phyloP scores from a whole-genome alignment of 495 filamentous ascomycete species.

The Cercophora samala region DNA sequence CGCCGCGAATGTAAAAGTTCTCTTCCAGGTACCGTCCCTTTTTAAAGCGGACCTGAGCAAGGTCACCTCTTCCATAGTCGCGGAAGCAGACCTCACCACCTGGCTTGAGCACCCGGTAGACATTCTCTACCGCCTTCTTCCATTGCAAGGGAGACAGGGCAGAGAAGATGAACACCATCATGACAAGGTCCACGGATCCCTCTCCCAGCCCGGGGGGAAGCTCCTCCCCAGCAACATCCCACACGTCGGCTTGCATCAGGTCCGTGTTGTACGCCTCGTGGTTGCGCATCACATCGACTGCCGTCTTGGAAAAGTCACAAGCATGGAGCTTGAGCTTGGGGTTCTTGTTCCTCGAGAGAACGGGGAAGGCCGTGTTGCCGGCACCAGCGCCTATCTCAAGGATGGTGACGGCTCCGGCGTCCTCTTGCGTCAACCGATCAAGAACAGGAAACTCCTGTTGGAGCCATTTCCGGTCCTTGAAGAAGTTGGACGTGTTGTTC shows the following conservation, averaged over 20 bases:
- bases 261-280: slow-evolving; percentile 61
- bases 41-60: slow-evolving; percentile 95
- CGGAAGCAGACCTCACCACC: slow-evolving; percentile 89
- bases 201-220: slow-evolving; percentile 74
- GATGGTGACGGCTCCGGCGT: slow-evolving; percentile 59
- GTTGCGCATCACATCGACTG: slow-evolving; percentile 80
- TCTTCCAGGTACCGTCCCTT: slow-evolving; percentile 88
- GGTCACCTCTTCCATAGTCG: slow-evolving; percentile 91
- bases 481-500: slow-evolving; percentile 93
- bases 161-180: slow-evolving; percentile 97
- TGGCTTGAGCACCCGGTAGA: slow-evolving; percentile 75
- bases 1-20: slow-evolving; percentile 94
- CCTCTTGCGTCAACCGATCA: slow-evolving; percentile 60
- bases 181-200: slow-evolving; percentile 77
- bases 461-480: slow-evolving; percentile 97
- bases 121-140: slow-evolving; percentile 75
- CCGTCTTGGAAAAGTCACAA: slow-evolving; percentile 88
- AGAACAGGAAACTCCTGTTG: slow-evolving; percentile 91
- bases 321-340: slow-evolving; percentile 74
- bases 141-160: slow-evolving; percentile 83
- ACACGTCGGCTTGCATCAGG: slow-evolving; percentile 79
- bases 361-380: slow-evolving; percentile 92
- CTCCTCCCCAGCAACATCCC: slow-evolving; percentile 71
- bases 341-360: slow-evolving; percentile 78
- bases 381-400: slow-evolving; percentile 94